phyloP scores from a whole-genome alignment of 805 yeast species.

The Myxozyma vanderwaltii region DNA sequence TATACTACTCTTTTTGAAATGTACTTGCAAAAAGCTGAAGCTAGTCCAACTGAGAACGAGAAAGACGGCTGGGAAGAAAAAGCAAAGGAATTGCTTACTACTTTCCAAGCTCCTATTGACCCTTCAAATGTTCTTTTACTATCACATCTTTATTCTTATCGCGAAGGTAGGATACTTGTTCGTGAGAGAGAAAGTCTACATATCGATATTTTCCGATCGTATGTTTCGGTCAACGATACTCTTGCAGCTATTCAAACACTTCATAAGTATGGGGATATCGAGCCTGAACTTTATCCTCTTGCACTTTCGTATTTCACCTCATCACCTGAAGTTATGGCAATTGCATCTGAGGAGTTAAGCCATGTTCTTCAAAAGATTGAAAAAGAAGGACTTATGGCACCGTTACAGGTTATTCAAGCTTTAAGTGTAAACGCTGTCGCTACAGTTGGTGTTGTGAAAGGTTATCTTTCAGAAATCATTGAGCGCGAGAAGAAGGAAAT shows the following conservation, averaged over 20 bases:
- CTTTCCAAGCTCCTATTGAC: conserved; percentile 55
- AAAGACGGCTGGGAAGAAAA: conserved; percentile 62
- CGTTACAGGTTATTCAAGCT: conserved; percentile 74
- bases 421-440: conserved; percentile 64
- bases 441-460: conserved; percentile 71
- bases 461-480: conserved; percentile 64
- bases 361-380: conserved; percentile 58
- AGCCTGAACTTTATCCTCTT: conserved; percentile 64
- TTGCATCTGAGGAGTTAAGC: conserved; percentile 48
- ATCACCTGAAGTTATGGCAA: conserved; percentile 49
- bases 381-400: conserved; percentile 58
- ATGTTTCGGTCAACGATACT: conserved; percentile 61
- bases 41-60: conserved; percentile 44
- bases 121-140: conserved; percentile 56
- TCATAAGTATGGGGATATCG: conserved; percentile 59
- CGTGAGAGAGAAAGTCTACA: conserved; percentile 48
- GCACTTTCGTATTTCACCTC: conserved; percentile 68
- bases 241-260: conserved; percentile 59
- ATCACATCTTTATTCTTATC: conserved; percentile 52
- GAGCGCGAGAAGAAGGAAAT: conserved; percentile 64
- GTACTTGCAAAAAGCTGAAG: conserved; percentile 63
- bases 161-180: conserved; percentile 40
- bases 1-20: conserved; percentile 79
- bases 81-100: conserved; percentile 56
- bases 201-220: conserved; percentile 66